A percentile compares a stretch with the other conserved stretches of the same genome.
phyloP scores from a whole-genome alignment of 805 yeast species.

The Zygotorulaspora sp. region DNA sequence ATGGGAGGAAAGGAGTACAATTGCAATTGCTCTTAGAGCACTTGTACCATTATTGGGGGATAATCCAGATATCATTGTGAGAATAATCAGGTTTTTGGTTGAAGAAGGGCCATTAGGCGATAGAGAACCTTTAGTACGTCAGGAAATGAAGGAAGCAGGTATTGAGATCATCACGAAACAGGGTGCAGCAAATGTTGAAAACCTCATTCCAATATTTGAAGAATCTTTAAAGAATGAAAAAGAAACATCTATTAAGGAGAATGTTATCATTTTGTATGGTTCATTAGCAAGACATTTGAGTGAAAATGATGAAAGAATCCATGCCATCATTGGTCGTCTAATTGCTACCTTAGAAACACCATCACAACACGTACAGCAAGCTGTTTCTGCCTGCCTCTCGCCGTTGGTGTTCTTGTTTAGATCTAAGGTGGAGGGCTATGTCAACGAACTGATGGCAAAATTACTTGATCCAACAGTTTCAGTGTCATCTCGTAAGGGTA shows the following conservation, averaged over 20 bases:
- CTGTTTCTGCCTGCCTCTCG: slow-evolving; percentile 80
- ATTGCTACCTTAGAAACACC: slow-evolving; percentile 77
- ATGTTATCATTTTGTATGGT: slow-evolving; percentile 84
- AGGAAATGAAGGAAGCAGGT: slow-evolving; percentile 88
- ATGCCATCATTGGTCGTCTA: slow-evolving; percentile 61
- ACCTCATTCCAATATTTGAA: slow-evolving; percentile 79
- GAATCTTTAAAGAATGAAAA: slow-evolving; percentile 41
- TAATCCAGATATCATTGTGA: slow-evolving; percentile 40
- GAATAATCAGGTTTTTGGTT: slow-evolving; percentile 59
- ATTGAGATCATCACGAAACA: slow-evolving; percentile 59
- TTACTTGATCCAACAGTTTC: slow-evolving; percentile 45
- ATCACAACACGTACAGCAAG: slow-evolving; percentile 83
- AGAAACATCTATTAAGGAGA: slow-evolving; percentile 57
- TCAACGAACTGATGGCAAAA: slow-evolving; percentile 55
- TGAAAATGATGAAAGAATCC: slow-evolving; percentile 59
- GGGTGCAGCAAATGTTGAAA: slow-evolving; percentile 66
- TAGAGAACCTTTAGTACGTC: slow-evolving; percentile 63
- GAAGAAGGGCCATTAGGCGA: slow-evolving; percentile 69
- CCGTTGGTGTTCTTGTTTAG: slow-evolving; percentile 66
- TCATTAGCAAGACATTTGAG: slow-evolving; percentile 82
- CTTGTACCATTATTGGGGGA: slow-evolving; percentile 46
- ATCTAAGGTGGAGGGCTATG: slow-evolving; percentile 46
- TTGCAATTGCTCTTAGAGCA: slow-evolving; percentile 61
- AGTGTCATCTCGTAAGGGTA: slow-evolving; percentile 70
- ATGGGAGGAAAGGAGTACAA: slow-evolving; percentile 83